Evolutionary conservation across 2,329 filamentous ascomycete species (phyloP).

Genomic region (Sporothrix humicola): DNA sequence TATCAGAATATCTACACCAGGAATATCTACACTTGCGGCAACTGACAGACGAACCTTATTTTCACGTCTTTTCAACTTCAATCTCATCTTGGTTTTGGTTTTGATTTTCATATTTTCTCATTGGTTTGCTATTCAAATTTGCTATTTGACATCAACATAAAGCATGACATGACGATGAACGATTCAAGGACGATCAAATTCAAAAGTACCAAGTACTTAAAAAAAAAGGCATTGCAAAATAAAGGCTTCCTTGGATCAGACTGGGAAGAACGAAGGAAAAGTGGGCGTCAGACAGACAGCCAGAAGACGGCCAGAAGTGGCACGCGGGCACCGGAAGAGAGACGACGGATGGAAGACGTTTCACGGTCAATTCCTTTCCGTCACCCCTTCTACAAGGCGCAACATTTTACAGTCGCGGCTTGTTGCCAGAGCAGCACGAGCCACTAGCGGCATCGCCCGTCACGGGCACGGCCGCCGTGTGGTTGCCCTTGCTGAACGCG

Average conservation of each 20-base stretch:
- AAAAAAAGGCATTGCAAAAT: constrained; percentile 14
- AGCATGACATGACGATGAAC: no score
- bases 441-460: constrained; percentile 1
- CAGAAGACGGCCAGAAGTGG: not conserved
- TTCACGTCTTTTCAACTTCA: no score
- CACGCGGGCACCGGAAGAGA: not conserved
- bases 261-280: constrained; percentile 31
- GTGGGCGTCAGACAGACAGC: not conserved
- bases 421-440: constrained; percentile 31
- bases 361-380: not conserved
- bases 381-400: not conserved
- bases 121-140: no score
- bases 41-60: no score
- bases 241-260: constrained; percentile 21
- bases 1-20: no score
- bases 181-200: no score
- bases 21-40: no score
- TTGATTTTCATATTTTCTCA: no score
- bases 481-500: constrained; percentile 32
- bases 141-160: no score
- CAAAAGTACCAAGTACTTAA: not conserved
- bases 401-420: constrained; percentile 33
- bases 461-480: constrained; percentile 9
- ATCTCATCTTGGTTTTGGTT: no score
- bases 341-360: not conserved